Evolutionary conservation across 2,329 filamentous ascomycete genomes (phyloP).

Genomic region (Stenocarpella maydis): DNA sequence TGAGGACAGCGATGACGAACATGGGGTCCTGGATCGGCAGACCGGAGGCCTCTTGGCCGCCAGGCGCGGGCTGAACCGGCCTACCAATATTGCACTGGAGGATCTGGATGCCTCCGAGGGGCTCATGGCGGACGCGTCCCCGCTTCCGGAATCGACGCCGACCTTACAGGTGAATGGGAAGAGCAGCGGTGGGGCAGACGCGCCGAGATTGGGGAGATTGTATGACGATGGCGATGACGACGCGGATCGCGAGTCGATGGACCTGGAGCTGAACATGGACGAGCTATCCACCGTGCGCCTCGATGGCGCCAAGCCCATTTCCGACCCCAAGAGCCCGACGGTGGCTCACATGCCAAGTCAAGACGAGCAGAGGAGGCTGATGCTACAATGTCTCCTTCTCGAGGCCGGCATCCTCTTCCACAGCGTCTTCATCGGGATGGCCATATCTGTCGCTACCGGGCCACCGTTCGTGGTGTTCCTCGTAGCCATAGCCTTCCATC

Average conservation of each 20-base stretch:
- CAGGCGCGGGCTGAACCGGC: slow-evolving; percentile 51
- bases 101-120: slow-evolving; percentile 62
- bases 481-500: slow-evolving; percentile 83
- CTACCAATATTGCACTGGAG: slow-evolving; percentile 58
- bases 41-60: slow-evolving; percentile 46
- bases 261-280: slow-evolving; percentile 67
- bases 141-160: slow-evolving; percentile 64
- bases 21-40: slow-evolving; percentile 37
- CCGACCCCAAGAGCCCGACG: slow-evolving; percentile 37
- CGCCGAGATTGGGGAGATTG: slow-evolving; percentile 40
- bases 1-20: slow-evolving; percentile 45
- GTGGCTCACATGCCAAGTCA: slow-evolving; percentile 51
- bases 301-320: slow-evolving; percentile 17
- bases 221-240: slow-evolving; percentile 49
- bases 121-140: slow-evolving; percentile 66
- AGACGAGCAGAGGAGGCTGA: slow-evolving; percentile 70
- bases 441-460: slow-evolving; percentile 81
- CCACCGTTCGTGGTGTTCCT: slow-evolving; percentile 82
- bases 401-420: slow-evolving; percentile 88
- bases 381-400: slow-evolving; percentile 80
- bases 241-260: slow-evolving; percentile 56
- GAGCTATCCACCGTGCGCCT: slow-evolving; percentile 58
- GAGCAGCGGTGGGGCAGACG: slow-evolving; percentile 33
- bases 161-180: slow-evolving; percentile 38
- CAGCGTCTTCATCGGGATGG: slow-evolving; percentile 88